phyloP scores from a whole-genome alignment of 306 rosid genomes.

The Cicer chorassanicum region DNA sequence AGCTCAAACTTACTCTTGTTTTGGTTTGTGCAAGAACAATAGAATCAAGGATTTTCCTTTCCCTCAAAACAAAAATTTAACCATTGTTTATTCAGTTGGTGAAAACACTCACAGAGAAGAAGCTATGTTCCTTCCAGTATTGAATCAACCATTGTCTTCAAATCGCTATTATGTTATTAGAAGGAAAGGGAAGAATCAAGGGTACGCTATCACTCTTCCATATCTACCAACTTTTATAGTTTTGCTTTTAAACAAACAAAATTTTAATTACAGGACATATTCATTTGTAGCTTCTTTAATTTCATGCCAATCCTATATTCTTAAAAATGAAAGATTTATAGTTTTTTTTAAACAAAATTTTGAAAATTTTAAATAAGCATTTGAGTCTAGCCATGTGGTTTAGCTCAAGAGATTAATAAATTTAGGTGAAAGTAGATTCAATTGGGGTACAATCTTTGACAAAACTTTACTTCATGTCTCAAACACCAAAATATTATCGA shows the following conservation, averaged over 20 bases:
- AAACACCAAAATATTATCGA: too few relatives aligned
- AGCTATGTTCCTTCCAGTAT: conserved; percentile 47
- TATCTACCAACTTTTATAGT: neutral
- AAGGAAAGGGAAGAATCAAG: conserved; percentile 46
- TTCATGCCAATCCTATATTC: too few relatives aligned
- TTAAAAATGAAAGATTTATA: too few relatives aligned
- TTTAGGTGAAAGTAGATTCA: too few relatives aligned
- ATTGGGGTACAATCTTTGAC: too few relatives aligned
- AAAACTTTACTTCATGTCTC: too few relatives aligned
- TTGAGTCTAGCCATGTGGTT: too few relatives aligned
- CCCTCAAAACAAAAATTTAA: conserved; percentile 50
- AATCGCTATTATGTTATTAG: conserved; percentile 58
- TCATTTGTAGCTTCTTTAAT: too few relatives aligned
- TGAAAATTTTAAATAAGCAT: too few relatives aligned
- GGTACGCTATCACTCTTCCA: conserved; percentile 27
- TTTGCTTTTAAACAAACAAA: neutral
- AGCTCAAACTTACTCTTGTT: conserved; percentile 38
- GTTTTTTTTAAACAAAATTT: too few relatives aligned
- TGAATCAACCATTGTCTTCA: conserved; percentile 55
- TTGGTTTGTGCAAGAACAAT: conserved; percentile 36
- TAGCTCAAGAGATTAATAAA: too few relatives aligned
- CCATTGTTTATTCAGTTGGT: neutral
- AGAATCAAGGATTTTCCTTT: conserved; percentile 44
- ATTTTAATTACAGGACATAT: too few relatives aligned
- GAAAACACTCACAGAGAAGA: neutral